phyloP scores from a whole-genome alignment of 2,329 filamentous ascomycete species.

The Curvularia spicifera region DNA sequence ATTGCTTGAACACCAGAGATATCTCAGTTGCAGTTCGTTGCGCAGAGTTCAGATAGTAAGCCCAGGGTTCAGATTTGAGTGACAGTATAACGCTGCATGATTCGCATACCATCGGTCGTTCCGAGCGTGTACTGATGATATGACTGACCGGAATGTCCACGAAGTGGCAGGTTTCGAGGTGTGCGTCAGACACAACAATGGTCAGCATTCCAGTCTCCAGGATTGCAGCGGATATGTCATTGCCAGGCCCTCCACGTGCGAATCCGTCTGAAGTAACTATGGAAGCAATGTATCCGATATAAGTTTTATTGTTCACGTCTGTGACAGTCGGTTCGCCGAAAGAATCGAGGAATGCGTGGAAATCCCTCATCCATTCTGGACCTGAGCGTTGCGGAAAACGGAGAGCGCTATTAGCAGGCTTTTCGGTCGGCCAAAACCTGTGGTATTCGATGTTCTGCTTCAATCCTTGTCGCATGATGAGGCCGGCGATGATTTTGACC shows the following conservation, averaged over 20 bases:
- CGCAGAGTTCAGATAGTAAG: slow-evolving; percentile 34
- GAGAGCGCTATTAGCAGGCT: slow-evolving; percentile 27
- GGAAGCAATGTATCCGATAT: slow-evolving; percentile 32
- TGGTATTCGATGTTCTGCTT: slow-evolving; percentile 29
- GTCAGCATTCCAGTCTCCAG: slow-evolving; percentile 31
- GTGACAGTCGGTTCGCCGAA: slow-evolving; percentile 25
- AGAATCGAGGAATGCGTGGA: slow-evolving; percentile 39
- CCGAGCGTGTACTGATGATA: slow-evolving; percentile 20
- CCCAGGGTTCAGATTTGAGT: slow-evolving; percentile 21
- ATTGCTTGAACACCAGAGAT: slow-evolving; percentile 28
- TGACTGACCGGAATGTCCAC: slow-evolving; percentile 39
- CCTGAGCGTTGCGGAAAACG: slow-evolving; percentile 31
- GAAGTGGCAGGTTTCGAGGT: slow-evolving; percentile 26
- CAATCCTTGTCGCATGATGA: slow-evolving; percentile 38
- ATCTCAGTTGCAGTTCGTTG: slow-evolving; percentile 26
- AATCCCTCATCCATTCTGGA: slow-evolving; percentile 36
- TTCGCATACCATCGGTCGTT: slow-evolving; percentile 15
- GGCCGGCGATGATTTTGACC: slow-evolving; percentile 40
- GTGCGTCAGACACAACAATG: slow-evolving; percentile 27
- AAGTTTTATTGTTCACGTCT: slow-evolving; percentile 18
- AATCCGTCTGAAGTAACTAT: slow-evolving; percentile 32
- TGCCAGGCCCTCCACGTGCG: slow-evolving; percentile 25
- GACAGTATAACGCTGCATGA: slow-evolving; percentile 34
- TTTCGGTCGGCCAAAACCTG: slow-evolving; percentile 38
- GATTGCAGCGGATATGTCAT: slow-evolving; percentile 19